Percentiles rank a stretch among this genome's conserved stretches.
phyloP scores from a whole-genome alignment of 176 grass and related monocot genomes.

The Ananas comosus region DNA sequence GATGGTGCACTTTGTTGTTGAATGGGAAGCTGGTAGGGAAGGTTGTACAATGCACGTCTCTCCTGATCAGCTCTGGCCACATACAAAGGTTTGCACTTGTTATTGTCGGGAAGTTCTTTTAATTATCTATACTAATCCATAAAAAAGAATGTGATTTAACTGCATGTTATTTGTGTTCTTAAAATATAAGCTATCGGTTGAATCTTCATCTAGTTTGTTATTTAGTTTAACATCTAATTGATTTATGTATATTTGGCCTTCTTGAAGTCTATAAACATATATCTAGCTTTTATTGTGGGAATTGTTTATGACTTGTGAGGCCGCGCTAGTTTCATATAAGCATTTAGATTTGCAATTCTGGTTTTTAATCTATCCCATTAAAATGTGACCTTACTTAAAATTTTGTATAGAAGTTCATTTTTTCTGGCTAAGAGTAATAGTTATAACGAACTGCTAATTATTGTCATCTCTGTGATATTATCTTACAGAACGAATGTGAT shows the following conservation, averaged over 20 bases:
- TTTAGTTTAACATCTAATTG: no score
- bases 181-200: no score
- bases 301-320: no score
- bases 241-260: no score
- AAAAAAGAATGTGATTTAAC: background rate
- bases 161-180: background rate
- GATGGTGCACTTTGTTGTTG: slow-evolving; percentile 98
- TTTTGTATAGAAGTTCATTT: no score
- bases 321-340: no score
- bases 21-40: slow-evolving; percentile 79
- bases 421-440: background rate
- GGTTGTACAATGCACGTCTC: slow-evolving; percentile 98
- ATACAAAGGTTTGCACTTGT: slow-evolving; percentile 67
- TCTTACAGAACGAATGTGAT: background rate
- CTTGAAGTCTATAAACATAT: no score
- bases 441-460: background rate
- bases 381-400: no score
- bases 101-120: background rate
- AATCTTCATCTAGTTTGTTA: no score
- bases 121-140: background rate
- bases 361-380: no score
- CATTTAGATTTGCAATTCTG: no score
- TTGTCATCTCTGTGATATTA: background rate
- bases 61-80: slow-evolving; percentile 98
- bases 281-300: no score